A percentile compares a stretch with the other conserved stretches of the same genome.
Evolutionary conservation across 331 rosid species (phyloP).

Genomic region (Cydonia oblonga): DNA sequence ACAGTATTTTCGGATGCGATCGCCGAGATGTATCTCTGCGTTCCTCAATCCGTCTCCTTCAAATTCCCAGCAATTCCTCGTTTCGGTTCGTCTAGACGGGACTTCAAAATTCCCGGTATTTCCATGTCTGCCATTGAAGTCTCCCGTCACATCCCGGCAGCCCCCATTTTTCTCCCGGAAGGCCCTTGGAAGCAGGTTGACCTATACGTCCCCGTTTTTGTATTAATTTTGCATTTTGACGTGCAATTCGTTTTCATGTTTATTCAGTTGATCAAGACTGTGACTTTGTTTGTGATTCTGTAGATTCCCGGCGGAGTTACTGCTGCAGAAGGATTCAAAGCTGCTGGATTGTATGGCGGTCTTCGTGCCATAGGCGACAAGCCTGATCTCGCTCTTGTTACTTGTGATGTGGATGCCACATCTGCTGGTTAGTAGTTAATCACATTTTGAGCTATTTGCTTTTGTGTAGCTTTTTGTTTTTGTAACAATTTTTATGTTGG

Average conservation of each 20-base stretch:
- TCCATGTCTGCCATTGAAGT: conserved; percentile 11
- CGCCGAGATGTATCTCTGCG: conserved; percentile 12
- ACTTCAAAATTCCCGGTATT: conserved; percentile 17
- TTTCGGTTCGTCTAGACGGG: conserved; percentile 2
- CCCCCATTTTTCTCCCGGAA: conserved; percentile 75
- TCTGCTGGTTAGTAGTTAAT: conserved; percentile 55
- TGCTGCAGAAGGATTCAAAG: conserved; percentile 86
- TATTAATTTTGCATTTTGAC: neutral
- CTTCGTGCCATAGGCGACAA: conserved; percentile 65
- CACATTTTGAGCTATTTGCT: neutral
- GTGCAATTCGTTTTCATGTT: neutral
- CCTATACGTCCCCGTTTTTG: neutral
- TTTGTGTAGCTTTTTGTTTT: neutral
- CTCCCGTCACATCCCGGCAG: conserved; percentile 42
- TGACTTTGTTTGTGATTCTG: neutral
- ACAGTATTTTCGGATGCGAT: too few relatives aligned
- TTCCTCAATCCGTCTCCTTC: conserved; percentile 6
- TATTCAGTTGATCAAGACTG: neutral
- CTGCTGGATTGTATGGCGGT: conserved; percentile 80
- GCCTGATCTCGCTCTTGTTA: conserved; percentile 90
- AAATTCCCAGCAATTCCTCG: neutral
- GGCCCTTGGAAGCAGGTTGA: conserved; percentile 91
- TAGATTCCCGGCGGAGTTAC: conserved; percentile 90
- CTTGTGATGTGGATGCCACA: conserved; percentile 82
- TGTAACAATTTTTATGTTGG: neutral